Percentiles rank a stretch among this genome's conserved stretches.
Evolutionary conservation across 2,329 filamentous ascomycete species (phyloP).

Genomic region (Pseudocercospora fijiensis): DNA sequence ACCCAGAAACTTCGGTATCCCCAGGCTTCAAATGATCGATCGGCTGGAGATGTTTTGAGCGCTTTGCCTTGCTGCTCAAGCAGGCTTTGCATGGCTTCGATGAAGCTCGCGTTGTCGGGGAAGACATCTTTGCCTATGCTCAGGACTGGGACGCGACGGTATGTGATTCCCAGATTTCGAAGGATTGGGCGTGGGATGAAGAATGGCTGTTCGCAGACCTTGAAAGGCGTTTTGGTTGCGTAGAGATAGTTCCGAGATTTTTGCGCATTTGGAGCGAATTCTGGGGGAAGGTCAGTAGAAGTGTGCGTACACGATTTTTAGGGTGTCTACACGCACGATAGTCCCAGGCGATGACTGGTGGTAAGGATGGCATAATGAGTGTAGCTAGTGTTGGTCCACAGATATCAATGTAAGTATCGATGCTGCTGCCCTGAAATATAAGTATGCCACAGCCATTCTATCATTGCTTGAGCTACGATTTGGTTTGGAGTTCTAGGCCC

Average conservation of each 20-base stretch:
- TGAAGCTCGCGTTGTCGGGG: slow-evolving; percentile 29
- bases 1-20: slow-evolving; percentile 30
- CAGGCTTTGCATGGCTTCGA: slow-evolving; percentile 19
- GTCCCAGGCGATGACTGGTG: slow-evolving; percentile 18
- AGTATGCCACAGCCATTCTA: not conserved
- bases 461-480: slow-evolving; percentile 1
- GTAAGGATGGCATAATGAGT: slow-evolving; percentile 7
- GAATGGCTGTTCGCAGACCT: slow-evolving; percentile 33
- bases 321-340: slow-evolving; percentile 11
- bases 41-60: slow-evolving; percentile 16
- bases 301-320: not conserved
- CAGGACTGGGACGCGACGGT: slow-evolving; percentile 31
- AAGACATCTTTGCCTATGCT: slow-evolving; percentile 33
- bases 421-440: not conserved
- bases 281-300: not conserved
- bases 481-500: slow-evolving; percentile 1
- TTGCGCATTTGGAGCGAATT: slow-evolving; percentile 29
- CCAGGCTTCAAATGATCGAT: slow-evolving; percentile 25
- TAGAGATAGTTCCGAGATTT: slow-evolving; percentile 28
- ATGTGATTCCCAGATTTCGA: slow-evolving; percentile 28
- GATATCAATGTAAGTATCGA: not conserved
- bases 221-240: slow-evolving; percentile 25
- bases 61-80: slow-evolving; percentile 21
- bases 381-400: not conserved
- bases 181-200: slow-evolving; percentile 29